phyloP scores from a whole-genome alignment of 2,329 filamentous ascomycete species.

The Paecilomyces sp. region DNA sequence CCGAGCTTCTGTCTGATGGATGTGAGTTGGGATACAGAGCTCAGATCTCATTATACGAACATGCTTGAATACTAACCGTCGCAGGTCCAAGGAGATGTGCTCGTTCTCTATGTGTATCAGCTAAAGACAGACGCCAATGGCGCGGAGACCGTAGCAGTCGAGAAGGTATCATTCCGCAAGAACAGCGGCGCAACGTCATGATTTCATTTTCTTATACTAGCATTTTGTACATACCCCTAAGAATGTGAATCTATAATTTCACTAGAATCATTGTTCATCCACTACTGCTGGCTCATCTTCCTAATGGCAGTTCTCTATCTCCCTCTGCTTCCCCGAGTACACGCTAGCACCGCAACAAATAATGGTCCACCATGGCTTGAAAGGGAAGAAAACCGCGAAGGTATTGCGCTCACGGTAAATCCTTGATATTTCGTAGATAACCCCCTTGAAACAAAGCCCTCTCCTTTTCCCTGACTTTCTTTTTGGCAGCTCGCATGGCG shows the following conservation, averaged over 20 bases:
- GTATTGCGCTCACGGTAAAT: background rate
- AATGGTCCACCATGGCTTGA: too few species aligned
- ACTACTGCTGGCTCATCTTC: background rate
- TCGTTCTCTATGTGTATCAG: slow-evolving; percentile 93
- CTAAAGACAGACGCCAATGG: slow-evolving; percentile 70
- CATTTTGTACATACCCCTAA: slow-evolving; percentile 26
- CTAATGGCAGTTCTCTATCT: background rate
- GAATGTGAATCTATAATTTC: slow-evolving; percentile 9
- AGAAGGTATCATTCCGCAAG: slow-evolving; percentile 82
- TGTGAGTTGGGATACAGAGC: slow-evolving; percentile 51
- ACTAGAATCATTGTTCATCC: background rate
- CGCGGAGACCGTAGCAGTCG: slow-evolving; percentile 70
- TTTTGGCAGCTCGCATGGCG: background rate
- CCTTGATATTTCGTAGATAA: background rate
- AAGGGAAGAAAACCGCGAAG: background rate
- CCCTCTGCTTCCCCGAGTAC: background rate
- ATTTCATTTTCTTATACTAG: slow-evolving; percentile 6
- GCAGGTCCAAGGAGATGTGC: slow-evolving; percentile 89
- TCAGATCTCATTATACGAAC: slow-evolving; percentile 1
- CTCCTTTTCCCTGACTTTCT: background rate
- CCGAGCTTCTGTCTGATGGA: slow-evolving; percentile 98
- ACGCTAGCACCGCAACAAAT: background rate
- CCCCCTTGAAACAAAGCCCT: background rate
- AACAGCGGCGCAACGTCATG: slow-evolving; percentile 55
- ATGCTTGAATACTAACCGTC: slow-evolving; percentile 17